Evolutionary conservation across 306 rosid species (phyloP), one percentile per base, ranked within the genome.

Genomic region (Carpinus fangiana): DNA sequence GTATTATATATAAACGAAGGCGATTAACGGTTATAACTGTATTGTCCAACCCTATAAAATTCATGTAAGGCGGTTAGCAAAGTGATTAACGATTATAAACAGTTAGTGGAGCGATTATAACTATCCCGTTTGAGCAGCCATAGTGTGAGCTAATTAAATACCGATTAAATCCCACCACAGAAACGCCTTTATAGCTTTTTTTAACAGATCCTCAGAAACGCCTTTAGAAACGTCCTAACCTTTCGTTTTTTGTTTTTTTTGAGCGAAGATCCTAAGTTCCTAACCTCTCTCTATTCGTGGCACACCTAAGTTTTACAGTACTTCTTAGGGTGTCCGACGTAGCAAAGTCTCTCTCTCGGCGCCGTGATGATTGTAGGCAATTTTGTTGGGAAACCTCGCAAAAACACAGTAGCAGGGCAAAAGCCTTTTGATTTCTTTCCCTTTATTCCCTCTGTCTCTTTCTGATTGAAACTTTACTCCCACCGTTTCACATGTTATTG

Each of bases 361-460:
- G 9, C 56, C 36, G 62, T 74, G 34, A 71, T 76, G 12, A 66
- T 41, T 48, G 66, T 56, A 59, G 59, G 38, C 5, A 52, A 34
- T 21, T 73, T 66, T 10, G 69, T 46, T 23, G 28, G 50, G 34
- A 21, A 66, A 11, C 68, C 66, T 79, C 70, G 70, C 78, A 80
- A 66, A 45, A 54, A 66, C 53, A 52, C 43, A 41, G 65, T 84
- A 54, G 69, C 77, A 80, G 51, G 51, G 28, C 60, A 34, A 34
- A 73, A n/a, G 50, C 73, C 66, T 73, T 71, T 52, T 51, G 73
- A 51, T 64, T 56, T 62, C 46, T 53, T 36, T 7, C 61, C 46
- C 81, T 84, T 74, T 83, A 76, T 87, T 75, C 86, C 52, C 60
- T 16, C 74, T 73, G 69, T 88, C 87, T 78, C 82, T 81, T 81